Percentiles rank a stretch among this genome's conserved stretches.
phyloP scores from a whole-genome alignment of 1,284 basidiomycete genomes.

The Salmacisia buchloeana region DNA sequence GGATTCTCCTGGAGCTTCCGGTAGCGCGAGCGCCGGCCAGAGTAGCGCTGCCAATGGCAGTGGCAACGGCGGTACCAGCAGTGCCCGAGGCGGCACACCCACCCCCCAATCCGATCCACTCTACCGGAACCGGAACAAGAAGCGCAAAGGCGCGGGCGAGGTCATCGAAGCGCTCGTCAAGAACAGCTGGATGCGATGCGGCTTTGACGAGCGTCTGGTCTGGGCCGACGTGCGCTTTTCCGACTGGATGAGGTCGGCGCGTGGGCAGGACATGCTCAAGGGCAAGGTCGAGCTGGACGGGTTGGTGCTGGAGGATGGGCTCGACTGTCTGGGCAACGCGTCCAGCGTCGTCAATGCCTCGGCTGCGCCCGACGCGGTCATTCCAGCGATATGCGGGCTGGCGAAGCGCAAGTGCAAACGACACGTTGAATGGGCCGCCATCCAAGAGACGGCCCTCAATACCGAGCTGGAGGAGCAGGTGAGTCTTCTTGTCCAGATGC shows the following conservation, averaged over 20 bases:
- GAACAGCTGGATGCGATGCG: slow-evolving; percentile 21
- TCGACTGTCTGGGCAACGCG: neutral
- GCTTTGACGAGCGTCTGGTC: slow-evolving; percentile 26
- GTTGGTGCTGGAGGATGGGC: slow-evolving; percentile 11
- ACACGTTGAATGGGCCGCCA: slow-evolving; percentile 27
- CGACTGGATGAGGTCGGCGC: slow-evolving; percentile 12
- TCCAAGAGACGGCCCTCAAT: slow-evolving; percentile 21
- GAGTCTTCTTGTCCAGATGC: neutral
- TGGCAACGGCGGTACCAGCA: too few species aligned
- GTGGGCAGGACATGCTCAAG: slow-evolving; percentile 15
- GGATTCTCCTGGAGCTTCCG: neutral
- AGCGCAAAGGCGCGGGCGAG: slow-evolving; percentile 3
- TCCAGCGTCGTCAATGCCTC: neutral
- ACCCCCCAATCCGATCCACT: neutral
- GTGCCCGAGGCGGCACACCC: too few species aligned
- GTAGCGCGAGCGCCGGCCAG: too few species aligned
- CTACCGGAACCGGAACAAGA: slow-evolving; percentile 1
- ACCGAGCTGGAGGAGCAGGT: slow-evolving; percentile 15
- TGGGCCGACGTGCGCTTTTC: slow-evolving; percentile 22
- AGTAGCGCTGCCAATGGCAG: too few species aligned
- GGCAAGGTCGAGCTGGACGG: slow-evolving; percentile 18
- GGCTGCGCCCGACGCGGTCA: too few species aligned
- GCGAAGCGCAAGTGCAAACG: slow-evolving; percentile 26
- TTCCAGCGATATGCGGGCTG: slow-evolving; percentile 13
- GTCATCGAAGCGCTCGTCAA: slow-evolving; percentile 5